Evolutionary conservation across 345 rosid species (phyloP), one percentile per base, ranked within the genome.

Genomic region (Linum tenue): DNA sequence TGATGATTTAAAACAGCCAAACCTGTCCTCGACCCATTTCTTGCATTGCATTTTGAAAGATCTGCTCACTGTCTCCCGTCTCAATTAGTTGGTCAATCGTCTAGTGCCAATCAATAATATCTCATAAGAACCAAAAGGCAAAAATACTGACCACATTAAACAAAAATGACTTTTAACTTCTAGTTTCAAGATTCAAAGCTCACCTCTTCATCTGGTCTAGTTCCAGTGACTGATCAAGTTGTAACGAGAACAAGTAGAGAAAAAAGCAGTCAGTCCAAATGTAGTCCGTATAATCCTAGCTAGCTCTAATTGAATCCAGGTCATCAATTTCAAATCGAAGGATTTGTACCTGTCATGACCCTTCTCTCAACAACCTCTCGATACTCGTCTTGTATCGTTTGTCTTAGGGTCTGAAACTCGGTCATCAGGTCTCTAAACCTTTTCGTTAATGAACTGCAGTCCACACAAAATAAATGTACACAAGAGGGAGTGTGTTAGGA

Each of bases 11-110:
- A 14, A 51, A 50, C 31, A 55, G 69, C 41, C 5, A 38, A 57
- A 92, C 98, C 92, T 89, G 90, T 74, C 96, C 98, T 65, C 95
- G 76, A 41, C 98, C 98, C 78, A 83, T 88, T 77, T 89, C 95
- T 69, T 92, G 90, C 67, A 92, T 86, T 44, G 98, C 98, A 69
- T 83, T 86, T 70, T 89, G 90, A 80, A 92, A 89, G 66, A 87
- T 87, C 76, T 92, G 97, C 73, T 92, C 98, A 3, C 95, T 90
- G 69, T 87, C 84, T 79, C 97, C 98, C 61, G 96, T 92, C 79
- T 92, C 96, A 53, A 92, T 89, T 76, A 92, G 77, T 77, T 70
- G 74, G 70, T 92, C 96, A 65, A 92, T 89, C 37, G 89, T 92
- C 98, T 89, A 75, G 31, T 37, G 69, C 65, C 37, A 22, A 22